A percentile compares a stretch with the other conserved stretches of the same genome.
phyloP scores from a whole-genome alignment of 345 rosid species.

The Pugionium dolabratum region DNA sequence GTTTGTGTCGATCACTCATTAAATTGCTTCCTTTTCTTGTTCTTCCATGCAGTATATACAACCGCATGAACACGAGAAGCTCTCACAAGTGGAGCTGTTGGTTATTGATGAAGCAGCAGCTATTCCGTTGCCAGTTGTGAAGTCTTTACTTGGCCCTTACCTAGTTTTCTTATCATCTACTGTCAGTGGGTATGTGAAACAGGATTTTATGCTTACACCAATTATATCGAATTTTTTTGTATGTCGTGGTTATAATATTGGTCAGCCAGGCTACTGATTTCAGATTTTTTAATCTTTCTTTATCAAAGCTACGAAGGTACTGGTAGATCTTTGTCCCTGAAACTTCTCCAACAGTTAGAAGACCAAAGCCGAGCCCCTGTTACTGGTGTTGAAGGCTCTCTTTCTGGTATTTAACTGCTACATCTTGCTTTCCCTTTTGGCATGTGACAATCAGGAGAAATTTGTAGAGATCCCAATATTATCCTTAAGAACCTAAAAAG shows the following conservation, averaged over 20 bases:
- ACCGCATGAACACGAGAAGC: slow-evolving; percentile 96
- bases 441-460: not conserved
- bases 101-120: slow-evolving; percentile 99
- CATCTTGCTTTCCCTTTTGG: slow-evolving; percentile 20
- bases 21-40: slow-evolving; percentile 22
- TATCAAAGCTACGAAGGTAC: slow-evolving; percentile 88
- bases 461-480: slow-evolving; percentile 19
- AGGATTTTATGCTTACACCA: slow-evolving; percentile 23
- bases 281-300: slow-evolving; percentile 15
- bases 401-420: slow-evolving; percentile 59
- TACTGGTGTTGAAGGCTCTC: slow-evolving; percentile 64
- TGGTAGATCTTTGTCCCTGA: slow-evolving; percentile 93
- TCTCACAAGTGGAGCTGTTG: slow-evolving; percentile 93
- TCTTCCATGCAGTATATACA: slow-evolving; percentile 70
- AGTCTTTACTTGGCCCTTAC: slow-evolving; percentile 88
- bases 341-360: slow-evolving; percentile 89
- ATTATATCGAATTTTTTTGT: slow-evolving; percentile 12
- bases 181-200: slow-evolving; percentile 79
- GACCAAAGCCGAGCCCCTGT: slow-evolving; percentile 70
- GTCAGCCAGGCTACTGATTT: slow-evolving; percentile 18
- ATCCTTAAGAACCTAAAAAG: not conserved
- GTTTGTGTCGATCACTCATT: slow-evolving; percentile 12
- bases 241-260: slow-evolving; percentile 17
- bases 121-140: slow-evolving; percentile 92
- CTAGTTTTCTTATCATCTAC: slow-evolving; percentile 96